Conservation (phyloP, 169 alveolate genomes). For the Eimeria zaria region DNA sequence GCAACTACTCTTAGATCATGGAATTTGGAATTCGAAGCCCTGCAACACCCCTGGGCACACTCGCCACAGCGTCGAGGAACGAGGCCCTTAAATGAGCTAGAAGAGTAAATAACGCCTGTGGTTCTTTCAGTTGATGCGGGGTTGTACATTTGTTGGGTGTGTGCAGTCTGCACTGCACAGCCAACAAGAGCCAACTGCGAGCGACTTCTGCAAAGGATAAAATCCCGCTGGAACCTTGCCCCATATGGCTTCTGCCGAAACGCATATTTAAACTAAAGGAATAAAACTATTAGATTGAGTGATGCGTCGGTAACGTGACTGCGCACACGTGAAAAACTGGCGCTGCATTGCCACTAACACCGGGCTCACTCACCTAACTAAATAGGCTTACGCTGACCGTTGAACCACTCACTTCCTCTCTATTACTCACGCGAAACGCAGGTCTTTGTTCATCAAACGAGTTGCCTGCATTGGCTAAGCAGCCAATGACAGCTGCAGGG, state of each 20-base stretch:
- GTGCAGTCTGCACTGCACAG: conserved; percentile 14
- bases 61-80: not conserved
- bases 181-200: not conserved
- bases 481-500: not conserved
- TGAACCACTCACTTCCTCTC: not conserved
- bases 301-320: not conserved
- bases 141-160: not conserved
- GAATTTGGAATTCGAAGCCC: not conserved
- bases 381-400: not conserved
- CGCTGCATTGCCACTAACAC: not conserved
- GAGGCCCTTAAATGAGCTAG: not conserved
- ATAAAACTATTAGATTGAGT: not conserved
- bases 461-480: conserved; percentile 1
- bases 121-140: not conserved
- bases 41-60: not conserved
- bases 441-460: not conserved
- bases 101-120: not conserved
- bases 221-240: not conserved
- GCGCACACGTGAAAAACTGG: not conserved
- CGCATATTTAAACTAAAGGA: not conserved
- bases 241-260: not conserved
- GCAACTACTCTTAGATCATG: not conserved
- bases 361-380: conserved; percentile 7
- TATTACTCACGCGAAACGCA: not conserved
- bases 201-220: not conserved